Evolutionary conservation across 2,329 filamentous ascomycete genomes (phyloP).

Genomic region (Venturiaceae sp.): DNA sequence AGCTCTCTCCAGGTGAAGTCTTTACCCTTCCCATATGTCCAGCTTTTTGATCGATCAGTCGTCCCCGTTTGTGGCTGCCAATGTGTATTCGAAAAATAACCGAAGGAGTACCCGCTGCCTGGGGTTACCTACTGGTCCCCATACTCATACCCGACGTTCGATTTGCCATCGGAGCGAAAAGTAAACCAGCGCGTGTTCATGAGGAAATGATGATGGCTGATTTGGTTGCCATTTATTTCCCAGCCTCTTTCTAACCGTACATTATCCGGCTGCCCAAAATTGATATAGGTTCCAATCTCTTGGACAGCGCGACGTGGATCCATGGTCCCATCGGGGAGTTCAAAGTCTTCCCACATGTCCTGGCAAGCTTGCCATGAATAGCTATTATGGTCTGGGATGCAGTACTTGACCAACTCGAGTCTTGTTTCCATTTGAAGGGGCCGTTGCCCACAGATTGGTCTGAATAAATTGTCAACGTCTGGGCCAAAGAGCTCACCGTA

Average conservation of each 20-base stretch:
- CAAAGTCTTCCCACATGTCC: background rate
- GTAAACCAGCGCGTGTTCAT: background rate
- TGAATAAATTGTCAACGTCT: constrained; percentile 15
- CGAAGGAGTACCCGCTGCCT: too few relatives aligned
- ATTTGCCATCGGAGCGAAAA: background rate
- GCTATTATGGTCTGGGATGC: constrained; percentile 16
- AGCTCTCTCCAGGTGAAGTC: background rate
- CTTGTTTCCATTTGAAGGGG: constrained; percentile 15
- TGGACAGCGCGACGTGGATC: constrained; percentile 11
- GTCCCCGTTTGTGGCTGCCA: too few relatives aligned
- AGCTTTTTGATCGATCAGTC: background rate
- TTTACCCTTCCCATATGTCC: background rate
- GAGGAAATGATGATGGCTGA: background rate
- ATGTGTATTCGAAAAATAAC: too few relatives aligned
- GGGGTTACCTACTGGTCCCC: too few relatives aligned
- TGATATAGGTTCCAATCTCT: constrained; percentile 13
- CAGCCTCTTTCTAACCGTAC: background rate
- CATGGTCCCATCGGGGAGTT: background rate
- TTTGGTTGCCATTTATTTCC: background rate
- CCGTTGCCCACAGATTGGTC: background rate
- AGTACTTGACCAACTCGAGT: constrained; percentile 22
- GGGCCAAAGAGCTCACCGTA: constrained; percentile 22
- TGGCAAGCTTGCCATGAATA: background rate
- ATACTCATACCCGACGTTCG: background rate
- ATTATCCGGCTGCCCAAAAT: background rate